phyloP scores from a whole-genome alignment of 2,329 filamentous ascomycete species.

The Fusarium guadeloupense region DNA sequence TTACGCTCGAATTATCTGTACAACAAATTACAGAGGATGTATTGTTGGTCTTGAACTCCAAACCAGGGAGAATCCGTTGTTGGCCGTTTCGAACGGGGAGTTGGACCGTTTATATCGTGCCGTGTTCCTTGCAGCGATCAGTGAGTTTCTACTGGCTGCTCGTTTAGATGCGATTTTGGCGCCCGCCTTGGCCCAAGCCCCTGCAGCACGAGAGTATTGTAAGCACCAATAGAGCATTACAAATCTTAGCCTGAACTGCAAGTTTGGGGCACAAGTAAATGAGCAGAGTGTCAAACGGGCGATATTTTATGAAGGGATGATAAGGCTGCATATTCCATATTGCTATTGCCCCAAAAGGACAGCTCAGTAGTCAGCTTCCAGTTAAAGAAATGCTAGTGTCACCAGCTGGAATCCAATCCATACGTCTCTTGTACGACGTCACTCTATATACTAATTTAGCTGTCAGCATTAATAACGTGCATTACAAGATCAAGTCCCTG shows the following conservation, averaged over 20 bases:
- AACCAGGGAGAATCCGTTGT: background rate
- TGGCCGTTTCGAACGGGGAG: constrained; percentile 10
- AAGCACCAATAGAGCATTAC: background rate
- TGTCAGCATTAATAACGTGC: constrained; percentile 9
- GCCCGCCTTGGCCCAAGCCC: constrained; percentile 13
- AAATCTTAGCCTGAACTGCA: constrained; percentile 3
- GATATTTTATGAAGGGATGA: background rate
- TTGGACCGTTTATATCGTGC: constrained; percentile 8
- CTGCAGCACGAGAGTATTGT: background rate
- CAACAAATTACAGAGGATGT: background rate
- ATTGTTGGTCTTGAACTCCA: background rate
- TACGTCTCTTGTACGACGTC: constrained; percentile 8
- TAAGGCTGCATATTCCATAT: background rate
- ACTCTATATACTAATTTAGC: background rate
- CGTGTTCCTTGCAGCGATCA: constrained; percentile 29
- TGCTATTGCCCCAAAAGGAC: background rate
- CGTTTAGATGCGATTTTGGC: background rate
- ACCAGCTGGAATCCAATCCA: background rate
- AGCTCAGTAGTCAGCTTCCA: background rate
- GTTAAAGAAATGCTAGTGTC: constrained; percentile 4
- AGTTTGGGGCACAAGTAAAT: constrained; percentile 3
- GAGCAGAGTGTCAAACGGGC: constrained; percentile 5
- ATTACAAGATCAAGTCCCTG: constrained; percentile 11
- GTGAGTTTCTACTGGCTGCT: constrained; percentile 12
- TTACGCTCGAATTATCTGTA: no score